Conservation (phyloP, 163 green algal genomes). For the Prototheca wickerhamii region DNA sequence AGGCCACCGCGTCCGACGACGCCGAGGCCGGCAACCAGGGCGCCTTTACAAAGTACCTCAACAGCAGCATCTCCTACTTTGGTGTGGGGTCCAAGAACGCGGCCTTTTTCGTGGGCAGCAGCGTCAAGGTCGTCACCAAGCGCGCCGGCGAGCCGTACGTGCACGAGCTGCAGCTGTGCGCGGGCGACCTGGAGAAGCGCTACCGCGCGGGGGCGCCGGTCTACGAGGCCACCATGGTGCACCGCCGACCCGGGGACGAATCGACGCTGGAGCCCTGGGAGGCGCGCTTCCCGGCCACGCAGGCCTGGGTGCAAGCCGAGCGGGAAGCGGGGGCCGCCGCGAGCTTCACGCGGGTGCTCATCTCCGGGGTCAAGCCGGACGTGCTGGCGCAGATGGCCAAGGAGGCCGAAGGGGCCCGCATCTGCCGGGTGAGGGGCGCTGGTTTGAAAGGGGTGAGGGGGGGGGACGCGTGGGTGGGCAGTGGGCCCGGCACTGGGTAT, state of each 20-base stretch:
- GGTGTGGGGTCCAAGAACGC: constrained; percentile 76
- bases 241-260: constrained; percentile 48
- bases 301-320: constrained; percentile 40
- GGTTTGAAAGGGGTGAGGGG: background rate
- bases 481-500: too few species aligned
- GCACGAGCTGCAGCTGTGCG: constrained; percentile 62
- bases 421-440: constrained; percentile 14
- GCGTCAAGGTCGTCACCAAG: constrained; percentile 61
- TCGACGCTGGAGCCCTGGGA: constrained; percentile 43
- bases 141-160: constrained; percentile 34
- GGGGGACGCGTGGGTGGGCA: background rate
- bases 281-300: constrained; percentile 24
- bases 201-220: constrained; percentile 52
- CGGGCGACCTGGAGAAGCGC: constrained; percentile 49
- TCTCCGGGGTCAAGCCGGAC: constrained; percentile 59
- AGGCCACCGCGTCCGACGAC: background rate
- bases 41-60: constrained; percentile 39
- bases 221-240: constrained; percentile 67
- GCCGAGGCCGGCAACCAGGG: constrained; percentile 16
- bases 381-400: constrained; percentile 46
- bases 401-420: constrained; percentile 16
- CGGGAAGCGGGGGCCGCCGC: background rate
- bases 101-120: constrained; percentile 65
- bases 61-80: constrained; percentile 66
- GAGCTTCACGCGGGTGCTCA: constrained; percentile 60